A percentile compares a stretch with the other conserved stretches of the same genome.
phyloP scores from a whole-genome alignment of 768 basidiomycete genomes.

The Trametes cinnabarina region DNA sequence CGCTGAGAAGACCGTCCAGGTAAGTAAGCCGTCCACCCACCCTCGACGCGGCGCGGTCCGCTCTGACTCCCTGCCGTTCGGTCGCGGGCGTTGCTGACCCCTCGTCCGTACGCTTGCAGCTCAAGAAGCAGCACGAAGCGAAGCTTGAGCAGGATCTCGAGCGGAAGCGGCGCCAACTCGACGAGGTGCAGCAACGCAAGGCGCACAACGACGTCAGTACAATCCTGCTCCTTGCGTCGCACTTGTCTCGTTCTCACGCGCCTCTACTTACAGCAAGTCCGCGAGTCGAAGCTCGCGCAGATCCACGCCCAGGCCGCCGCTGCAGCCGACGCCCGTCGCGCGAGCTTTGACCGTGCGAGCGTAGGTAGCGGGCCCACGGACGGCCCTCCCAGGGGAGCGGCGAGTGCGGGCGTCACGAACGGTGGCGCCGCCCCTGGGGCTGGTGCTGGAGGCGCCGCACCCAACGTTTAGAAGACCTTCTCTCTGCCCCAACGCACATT shows the following conservation, averaged over 20 bases:
- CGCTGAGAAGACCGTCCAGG: constrained; percentile 46
- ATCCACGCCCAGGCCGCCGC: constrained; percentile 26
- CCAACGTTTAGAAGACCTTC: background rate
- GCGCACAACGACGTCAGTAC: constrained; percentile 30
- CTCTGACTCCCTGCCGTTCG: too few relatives aligned
- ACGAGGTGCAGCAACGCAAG: constrained; percentile 29
- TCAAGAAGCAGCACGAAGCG: constrained; percentile 28
- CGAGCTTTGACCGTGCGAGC: constrained; percentile 2
- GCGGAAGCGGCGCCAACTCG: constrained; percentile 25
- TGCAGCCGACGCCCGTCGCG: constrained; percentile 10
- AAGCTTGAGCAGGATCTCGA: constrained; percentile 26
- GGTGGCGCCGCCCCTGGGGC: background rate
- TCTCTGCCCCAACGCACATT: too few relatives aligned
- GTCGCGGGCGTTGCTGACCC: background rate
- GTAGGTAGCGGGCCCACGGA: background rate
- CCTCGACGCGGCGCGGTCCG: background rate
- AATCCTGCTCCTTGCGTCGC: background rate
- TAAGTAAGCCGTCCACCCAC: constrained; percentile 19
- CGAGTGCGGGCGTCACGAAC: background rate
- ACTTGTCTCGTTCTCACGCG: background rate
- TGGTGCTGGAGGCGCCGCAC: background rate
- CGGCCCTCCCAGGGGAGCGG: background rate
- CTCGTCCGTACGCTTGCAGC: constrained; percentile 12
- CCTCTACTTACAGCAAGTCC: constrained; percentile 15
- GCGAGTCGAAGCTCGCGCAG: constrained; percentile 26